Base-by-base conservation (phyloP, 2,329 filamentous ascomycete species). In the Leptographium galeiforme region DNA sequence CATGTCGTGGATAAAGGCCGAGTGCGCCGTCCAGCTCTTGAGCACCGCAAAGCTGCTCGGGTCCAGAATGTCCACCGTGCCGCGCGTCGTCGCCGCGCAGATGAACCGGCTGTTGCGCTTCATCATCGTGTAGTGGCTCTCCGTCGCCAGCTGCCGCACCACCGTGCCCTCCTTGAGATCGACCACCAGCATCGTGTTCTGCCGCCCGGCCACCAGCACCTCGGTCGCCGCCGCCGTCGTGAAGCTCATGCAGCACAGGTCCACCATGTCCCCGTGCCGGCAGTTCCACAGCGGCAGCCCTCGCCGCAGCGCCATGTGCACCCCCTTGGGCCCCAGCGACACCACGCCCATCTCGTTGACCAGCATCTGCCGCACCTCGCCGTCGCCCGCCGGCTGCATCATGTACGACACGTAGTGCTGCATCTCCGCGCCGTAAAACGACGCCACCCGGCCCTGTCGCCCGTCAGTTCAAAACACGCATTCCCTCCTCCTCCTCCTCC, bases 191-290 rank as follows among this genome's bases (percentile, higher is more conserved):
- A 98, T 95, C 50, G 78, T 78, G 53, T 85, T 79, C 68, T 98
- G 93, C 60, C 84, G 80, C 48, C 93, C 93, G 48, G 89, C 93
- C 38, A 91, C 87, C 19, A 98, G 72, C 54, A 98, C 84, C 63
- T 95, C 86, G 14, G 80, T 78, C 32, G 86, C 87, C 10, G 85
- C 85, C 63, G 89, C 89, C 33, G 87, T 89, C 1, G 89, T 94
- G 65, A 95, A 96, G 66, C 86, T 91, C 89, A 97, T 97, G 68
- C 93, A 97, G 61, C 82, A 81, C 58, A 98, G 72, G 63, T 96
- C 88, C 58, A 78, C 81, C 84, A 97, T 95, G 53, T 85, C 84
- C 33, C 51, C 54, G 51, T 60, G 56, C 19, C 58, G 52, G 43
- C 96, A 75, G 68, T 96, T 89, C 90, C 93, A 97, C 72, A 93